Base-by-base conservation (phyloP, 2,329 filamentous ascomycete genomes). In the Ramichloridium luteum region DNA sequence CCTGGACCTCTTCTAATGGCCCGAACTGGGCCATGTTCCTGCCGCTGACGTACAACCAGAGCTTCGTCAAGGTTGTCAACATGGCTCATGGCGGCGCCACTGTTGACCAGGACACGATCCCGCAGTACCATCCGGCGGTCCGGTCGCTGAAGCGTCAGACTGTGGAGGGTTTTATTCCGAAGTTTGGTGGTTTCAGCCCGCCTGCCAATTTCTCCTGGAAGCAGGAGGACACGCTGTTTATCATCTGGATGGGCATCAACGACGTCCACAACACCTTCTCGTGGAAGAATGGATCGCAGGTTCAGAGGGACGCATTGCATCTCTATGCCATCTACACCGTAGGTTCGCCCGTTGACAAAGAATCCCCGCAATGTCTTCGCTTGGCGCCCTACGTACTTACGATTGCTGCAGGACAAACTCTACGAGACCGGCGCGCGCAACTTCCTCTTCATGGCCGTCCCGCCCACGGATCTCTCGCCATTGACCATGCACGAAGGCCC, bases 21-120 rank as follows among this genome's bases (percentile, higher is more conserved):
- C 68, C 66, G 1, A 71, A 70, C 45, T 72, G 68, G 66, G 56
- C 70, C n/a, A 69, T 62, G 35, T 69, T 58, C 43, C 46, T 67
- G 8, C 62, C 62, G 1, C 51, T 53, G 11, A 51, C 52, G 16
- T 63, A 63, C 48, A 67, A 67, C 34, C 39, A 51, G 10, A 62
- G 58, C 18, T 52, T 51, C 26, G 35, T 70, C 10, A 51, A 64
- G 27, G 68, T 65, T 1, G 67, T 68, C 49, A 68, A 71, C 40
- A 44, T 70, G 6, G 66, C 67, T 5, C 65, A 62, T 34, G 65
- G 61, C 11, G 58, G 59, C 25, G 59, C 60, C 5, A 62, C 58
- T 8, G 53, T 61, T 3, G 57, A 62, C 37, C 44, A 62, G 6
- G 53, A 47, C 2, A 58, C 76, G 3, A 60, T 78, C 2, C 46